phyloP scores from a whole-genome alignment of 352 stramenopile genomes.

The Phytophthora citrophthora region DNA sequence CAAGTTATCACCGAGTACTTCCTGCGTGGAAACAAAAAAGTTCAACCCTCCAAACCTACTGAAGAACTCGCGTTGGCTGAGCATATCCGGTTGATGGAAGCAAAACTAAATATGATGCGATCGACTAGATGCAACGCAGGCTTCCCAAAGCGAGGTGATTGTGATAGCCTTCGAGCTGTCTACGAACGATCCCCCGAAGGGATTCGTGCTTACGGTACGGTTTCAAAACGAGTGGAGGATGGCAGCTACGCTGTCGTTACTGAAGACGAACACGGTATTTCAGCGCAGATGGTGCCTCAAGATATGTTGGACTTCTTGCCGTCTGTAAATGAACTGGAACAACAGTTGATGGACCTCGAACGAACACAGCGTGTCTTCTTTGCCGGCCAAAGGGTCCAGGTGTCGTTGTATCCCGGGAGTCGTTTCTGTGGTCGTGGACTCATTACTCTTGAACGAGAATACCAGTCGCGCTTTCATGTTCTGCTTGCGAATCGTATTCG shows the following conservation, averaged over 20 bases:
- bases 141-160: conserved; percentile 1
- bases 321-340: conserved; percentile 60
- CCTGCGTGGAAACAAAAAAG: conserved; percentile 70
- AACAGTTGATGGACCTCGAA: conserved; percentile 56
- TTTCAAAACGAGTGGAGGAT: conserved; percentile 51
- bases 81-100: conserved; percentile 45
- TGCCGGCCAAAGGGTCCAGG: conserved; percentile 71
- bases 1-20: conserved; percentile 71
- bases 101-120: conserved; percentile 34
- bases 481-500: conserved; percentile 74
- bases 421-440: conserved; percentile 66
- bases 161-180: conserved; percentile 50
- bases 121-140: conserved; percentile 23
- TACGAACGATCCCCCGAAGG: conserved; percentile 49
- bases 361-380: conserved; percentile 53
- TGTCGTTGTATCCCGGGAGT: conserved; percentile 76
- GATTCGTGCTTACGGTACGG: conserved; percentile 59
- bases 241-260: conserved; percentile 63
- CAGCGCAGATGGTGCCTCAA: conserved; percentile 52
- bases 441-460: conserved; percentile 58
- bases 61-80: conserved; percentile 36
- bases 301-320: conserved; percentile 65
- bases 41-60: conserved; percentile 50
- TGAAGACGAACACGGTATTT: conserved; percentile 68
- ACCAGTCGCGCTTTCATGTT: conserved; percentile 55